Evolutionary conservation across 495 filamentous ascomycete species (phyloP).

Genomic region (Endocarpon pusillum): DNA sequence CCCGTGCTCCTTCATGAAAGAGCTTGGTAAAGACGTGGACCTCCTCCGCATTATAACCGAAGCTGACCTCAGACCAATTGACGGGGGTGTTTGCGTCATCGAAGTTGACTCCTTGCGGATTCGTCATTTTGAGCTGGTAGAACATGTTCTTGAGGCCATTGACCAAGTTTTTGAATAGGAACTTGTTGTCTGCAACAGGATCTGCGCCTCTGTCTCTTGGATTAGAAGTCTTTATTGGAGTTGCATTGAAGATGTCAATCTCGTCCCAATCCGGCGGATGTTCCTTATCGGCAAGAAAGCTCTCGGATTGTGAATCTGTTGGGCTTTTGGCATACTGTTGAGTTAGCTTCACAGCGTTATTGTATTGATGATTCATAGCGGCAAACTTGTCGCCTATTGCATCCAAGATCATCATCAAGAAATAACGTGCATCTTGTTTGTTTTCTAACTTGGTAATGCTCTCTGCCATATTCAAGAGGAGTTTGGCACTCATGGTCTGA

Average conservation of each 20-base stretch:
- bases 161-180: constrained; percentile 95
- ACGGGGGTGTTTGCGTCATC: constrained; percentile 62
- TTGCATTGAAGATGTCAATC: constrained; percentile 90
- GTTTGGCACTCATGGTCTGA: constrained; percentile 98
- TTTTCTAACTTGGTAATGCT: constrained; percentile 82
- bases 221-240: constrained; percentile 88
- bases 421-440: constrained; percentile 85
- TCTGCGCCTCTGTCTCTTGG: constrained; percentile 81
- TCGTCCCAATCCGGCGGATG: constrained; percentile 85
- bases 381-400: constrained; percentile 97
- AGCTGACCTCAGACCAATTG: constrained; percentile 92
- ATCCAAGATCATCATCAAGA: constrained; percentile 91
- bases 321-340: constrained; percentile 46
- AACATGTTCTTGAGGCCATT: constrained; percentile 94
- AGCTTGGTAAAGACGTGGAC: constrained; percentile 92
- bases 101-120: constrained; percentile 45
- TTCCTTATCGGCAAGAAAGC: constrained; percentile 67
- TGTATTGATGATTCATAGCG: constrained; percentile 89
- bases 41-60: constrained; percentile 93
- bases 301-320: constrained; percentile 33
- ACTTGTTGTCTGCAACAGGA: constrained; percentile 95
- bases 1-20: constrained; percentile 86
- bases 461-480: constrained; percentile 93
- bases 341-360: constrained; percentile 84
- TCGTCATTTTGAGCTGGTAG: constrained; percentile 84